Evolutionary conservation across 129 eudicot species (phyloP), one percentile per base, ranked within the genome.

Genomic region (Sambucus nigra): DNA sequence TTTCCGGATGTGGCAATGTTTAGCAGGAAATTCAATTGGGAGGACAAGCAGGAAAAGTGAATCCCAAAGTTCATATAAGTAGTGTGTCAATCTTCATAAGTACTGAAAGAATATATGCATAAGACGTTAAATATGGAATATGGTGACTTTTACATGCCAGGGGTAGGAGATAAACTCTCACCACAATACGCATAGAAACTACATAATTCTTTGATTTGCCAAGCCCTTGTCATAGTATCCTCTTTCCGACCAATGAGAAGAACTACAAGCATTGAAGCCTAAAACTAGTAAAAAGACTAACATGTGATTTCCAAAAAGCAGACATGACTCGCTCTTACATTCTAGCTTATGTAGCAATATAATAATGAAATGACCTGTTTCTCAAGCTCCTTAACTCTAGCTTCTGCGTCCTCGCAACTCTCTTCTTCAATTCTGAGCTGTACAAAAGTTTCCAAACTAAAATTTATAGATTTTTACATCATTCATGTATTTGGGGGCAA

Each of bases 361-460:
- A 25, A 66, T 33, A 31, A 60, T 24, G 21, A 42, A 19, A 45
- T 60, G 25, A 85, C 99, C 99, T 91, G 95, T 53, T 86, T 91
- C 73, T 91, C 99, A 70, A 91, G 99, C 74, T 91, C 99, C 86
- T 76, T 86, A 63, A 91, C 89, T 73, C 99, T 76, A 55, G 86
- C 89, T 67, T 85, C 94, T 47, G 83, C 94, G 64, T 80, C 93
- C 69, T 91, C 77, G 44, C 76, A 81, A 65, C 85, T 79, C 59
- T 82, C 94, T 67, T 91, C 99, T 60, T 89, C 99, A 51, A 70
- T 61, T 53, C 86, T 76, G 47, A 91, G 86, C 99, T 91, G 91
- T 51, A 60, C 31, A 42, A 58, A 18, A 46, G 27, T 52, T 58
- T 49, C 46, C 44, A 48, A 57, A 57, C 16, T 25, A 27, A 45